Conservation (phyloP, 495 filamentous ascomycete genomes). For the Aspergillus asperescens region DNA sequence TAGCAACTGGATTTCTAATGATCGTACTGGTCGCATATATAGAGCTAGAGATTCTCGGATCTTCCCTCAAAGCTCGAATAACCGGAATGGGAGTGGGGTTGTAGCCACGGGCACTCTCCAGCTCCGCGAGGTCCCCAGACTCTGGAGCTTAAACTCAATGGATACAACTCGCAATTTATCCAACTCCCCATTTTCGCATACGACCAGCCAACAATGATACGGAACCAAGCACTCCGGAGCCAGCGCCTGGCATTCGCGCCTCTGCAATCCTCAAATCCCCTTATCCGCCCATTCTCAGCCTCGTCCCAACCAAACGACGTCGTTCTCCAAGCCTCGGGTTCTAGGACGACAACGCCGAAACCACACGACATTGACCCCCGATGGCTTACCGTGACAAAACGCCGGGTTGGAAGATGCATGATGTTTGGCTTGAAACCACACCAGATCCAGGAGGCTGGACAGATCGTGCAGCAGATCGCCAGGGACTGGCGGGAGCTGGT, state of each 20-base stretch:
- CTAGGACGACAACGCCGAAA: conserved; percentile 20
- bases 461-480: conserved; percentile 56
- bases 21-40: too few species aligned
- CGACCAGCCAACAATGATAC: conserved; percentile 9
- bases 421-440: conserved; percentile 61
- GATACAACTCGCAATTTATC: background rate
- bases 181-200: background rate
- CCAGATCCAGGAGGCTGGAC: conserved; percentile 58
- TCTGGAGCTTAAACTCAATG: conserved; percentile 3
- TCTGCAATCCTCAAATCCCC: background rate
- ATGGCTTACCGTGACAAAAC: conserved; percentile 73
- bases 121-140: background rate
- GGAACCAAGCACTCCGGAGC: conserved; percentile 15
- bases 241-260: conserved; percentile 11
- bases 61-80: background rate
- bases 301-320: conserved; percentile 18
- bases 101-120: background rate
- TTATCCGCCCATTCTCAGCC: conserved; percentile 22
- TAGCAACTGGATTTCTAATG: too few species aligned
- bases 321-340: conserved; percentile 10
- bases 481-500: conserved; percentile 73
- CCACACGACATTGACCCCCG: conserved; percentile 44
- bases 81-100: background rate
- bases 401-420: conserved; percentile 76
- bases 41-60: background rate